Evolutionary conservation across 441 rosid genomes (phyloP).

Genomic region (Aquilaria agallochum): DNA sequence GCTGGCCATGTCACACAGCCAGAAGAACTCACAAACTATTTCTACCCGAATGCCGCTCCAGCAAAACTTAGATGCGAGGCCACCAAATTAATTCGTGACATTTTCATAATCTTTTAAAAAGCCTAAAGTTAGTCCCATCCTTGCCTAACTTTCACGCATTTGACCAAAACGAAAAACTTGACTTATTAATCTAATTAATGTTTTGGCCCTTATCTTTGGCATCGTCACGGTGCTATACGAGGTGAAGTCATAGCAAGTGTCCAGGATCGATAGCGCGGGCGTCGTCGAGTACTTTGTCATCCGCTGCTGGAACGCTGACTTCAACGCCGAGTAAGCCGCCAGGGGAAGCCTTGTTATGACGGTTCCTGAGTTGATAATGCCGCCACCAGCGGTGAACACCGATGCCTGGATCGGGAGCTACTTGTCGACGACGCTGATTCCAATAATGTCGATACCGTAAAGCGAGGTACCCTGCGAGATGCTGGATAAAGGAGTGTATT

Average conservation of each 20-base stretch:
- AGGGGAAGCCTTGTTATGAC: conserved; percentile 62
- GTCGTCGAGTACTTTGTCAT: conserved; percentile 59
- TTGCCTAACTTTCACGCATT: too few species aligned
- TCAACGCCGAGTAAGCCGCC: conserved; percentile 36
- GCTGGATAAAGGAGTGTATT: conserved; percentile 53
- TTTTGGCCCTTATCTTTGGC: conserved; percentile 32
- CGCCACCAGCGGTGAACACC: conserved; percentile 36
- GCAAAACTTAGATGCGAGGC: too few species aligned
- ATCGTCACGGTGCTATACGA: conserved; percentile 20
- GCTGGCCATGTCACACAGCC: too few species aligned
- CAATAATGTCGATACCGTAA: conserved; percentile 46
- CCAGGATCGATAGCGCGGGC: conserved; percentile 43
- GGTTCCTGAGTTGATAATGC: conserved; percentile 63
- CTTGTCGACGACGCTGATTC: conserved; percentile 42
- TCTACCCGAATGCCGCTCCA: too few species aligned
- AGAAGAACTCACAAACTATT: too few species aligned
- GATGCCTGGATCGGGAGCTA: conserved; percentile 37
- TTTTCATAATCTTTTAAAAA: too few species aligned
- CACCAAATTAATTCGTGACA: too few species aligned
- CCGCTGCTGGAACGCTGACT: conserved; percentile 30
- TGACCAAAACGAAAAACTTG: too few species aligned
- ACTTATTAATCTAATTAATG: too few species aligned
- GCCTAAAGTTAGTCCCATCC: too few species aligned
- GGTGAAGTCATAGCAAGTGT: conserved; percentile 75
- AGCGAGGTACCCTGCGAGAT: conserved; percentile 28